A percentile compares a stretch with the other conserved stretches of the same genome.
Evolutionary conservation across 257 asterid species (phyloP).

Genomic region (Nicotiana obtusifolia): DNA sequence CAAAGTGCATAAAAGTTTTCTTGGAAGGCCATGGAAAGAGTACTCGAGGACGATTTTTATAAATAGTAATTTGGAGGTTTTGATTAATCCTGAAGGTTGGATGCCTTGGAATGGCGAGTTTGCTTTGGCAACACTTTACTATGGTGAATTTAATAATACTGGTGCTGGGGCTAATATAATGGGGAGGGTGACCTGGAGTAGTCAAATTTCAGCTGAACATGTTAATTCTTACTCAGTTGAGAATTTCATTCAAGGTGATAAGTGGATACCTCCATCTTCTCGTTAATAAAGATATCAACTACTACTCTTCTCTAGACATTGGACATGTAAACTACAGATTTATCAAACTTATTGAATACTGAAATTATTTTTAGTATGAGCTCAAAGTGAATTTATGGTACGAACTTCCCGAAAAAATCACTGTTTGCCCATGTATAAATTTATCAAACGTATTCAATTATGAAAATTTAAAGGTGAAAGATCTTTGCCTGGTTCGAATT

Average conservation of each 20-base stretch:
- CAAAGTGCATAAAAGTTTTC: conserved; percentile 23
- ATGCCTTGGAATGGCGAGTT: conserved; percentile 45
- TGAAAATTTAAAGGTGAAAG: too few relatives aligned
- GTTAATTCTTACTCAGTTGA: conserved; percentile 25
- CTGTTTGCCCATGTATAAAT: too few relatives aligned
- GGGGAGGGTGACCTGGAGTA: conserved; percentile 39
- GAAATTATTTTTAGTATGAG: too few relatives aligned
- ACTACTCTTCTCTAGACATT: not conserved
- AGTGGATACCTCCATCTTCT: conserved; percentile 29
- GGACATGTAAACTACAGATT: not conserved
- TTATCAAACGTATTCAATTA: too few relatives aligned
- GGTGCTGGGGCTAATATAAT: conserved; percentile 28
- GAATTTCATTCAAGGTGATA: conserved; percentile 47
- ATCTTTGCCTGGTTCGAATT: too few relatives aligned
- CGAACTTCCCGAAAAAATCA: too few relatives aligned
- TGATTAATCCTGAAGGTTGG: conserved; percentile 38
- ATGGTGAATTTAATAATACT: conserved; percentile 30
- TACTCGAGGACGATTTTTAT: conserved; percentile 41
- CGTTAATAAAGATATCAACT: not conserved
- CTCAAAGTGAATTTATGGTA: too few relatives aligned
- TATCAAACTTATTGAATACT: not conserved
- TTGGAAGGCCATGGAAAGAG: conserved; percentile 59
- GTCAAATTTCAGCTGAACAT: conserved; percentile 26
- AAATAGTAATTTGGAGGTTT: conserved; percentile 24
- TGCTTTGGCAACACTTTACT: conserved; percentile 35